Base-by-base conservation (phyloP, 2,329 filamentous ascomycete species). In the Ophiostoma angusticollis region DNA sequence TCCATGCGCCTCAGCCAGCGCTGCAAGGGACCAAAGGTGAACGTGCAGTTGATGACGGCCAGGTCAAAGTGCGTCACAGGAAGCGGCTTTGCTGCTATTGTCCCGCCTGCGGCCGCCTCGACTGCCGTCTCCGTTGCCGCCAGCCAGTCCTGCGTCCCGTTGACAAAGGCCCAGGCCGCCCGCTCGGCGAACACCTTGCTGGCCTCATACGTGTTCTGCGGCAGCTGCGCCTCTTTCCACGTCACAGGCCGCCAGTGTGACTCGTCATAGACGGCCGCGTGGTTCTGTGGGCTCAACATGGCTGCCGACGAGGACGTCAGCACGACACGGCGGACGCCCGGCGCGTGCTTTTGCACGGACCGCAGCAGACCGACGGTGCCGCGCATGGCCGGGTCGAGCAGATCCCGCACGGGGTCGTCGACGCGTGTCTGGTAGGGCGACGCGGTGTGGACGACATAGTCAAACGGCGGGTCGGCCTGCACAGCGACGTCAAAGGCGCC, bases 371-470 rank as follows among this genome's bases (percentile, higher is more conserved):
- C 62, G 0, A 56, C 57, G 0, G 68, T 72, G 9, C 70, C 70
- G 13, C 65, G 62, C 32, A 77, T 62, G 6, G 71, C 72, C 0
- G 72, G 72, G 33, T 72, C 62, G 9, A 76, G 58, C 18, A 76
- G 59, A 31, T 70, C 66, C 14, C 52, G 56, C 9, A 58, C 52
- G 5, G 58, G 58, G 41, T 66, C 62, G 3, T 71, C 67, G 33
- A 78, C 68, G 35, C 76, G 74, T 54, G 77, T 71, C 50, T 82
- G 78, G 61, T 83, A 87, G 0, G 84, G 82, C 0, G 72, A 78
- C 2, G 81, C 80, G 6, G 80, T 84, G 55, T 85, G 80, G 37
- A 85, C 67, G 35, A 89, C 80, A 32, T 71, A 77, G 50, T 84
- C 78, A 45, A 89, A 82, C 0, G 75, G 72, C 1, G 58, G 56